A percentile compares a stretch with the other conserved stretches of the same genome.
phyloP scores from a whole-genome alignment of 495 filamentous ascomycete genomes.

The Podospora australis region DNA sequence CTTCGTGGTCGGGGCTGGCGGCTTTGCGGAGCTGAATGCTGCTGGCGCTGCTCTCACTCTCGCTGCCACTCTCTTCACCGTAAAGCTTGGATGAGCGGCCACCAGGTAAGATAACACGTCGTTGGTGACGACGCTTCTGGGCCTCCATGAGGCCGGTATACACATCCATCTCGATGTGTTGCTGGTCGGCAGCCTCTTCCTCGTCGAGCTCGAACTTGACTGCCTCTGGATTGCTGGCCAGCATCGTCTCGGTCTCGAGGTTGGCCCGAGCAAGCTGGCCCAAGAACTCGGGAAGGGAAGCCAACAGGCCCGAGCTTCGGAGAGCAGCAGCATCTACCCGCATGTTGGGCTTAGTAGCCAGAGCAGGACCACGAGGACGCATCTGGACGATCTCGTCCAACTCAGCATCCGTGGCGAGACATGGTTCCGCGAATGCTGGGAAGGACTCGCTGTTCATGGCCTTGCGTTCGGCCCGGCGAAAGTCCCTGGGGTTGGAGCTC shows the following conservation, averaged over 20 bases:
- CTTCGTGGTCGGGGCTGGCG: neutral
- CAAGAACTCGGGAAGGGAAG: constrained; percentile 22
- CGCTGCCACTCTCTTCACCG: constrained; percentile 6
- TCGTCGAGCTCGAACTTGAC: constrained; percentile 19
- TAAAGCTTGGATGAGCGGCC: constrained; percentile 5
- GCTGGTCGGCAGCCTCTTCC: constrained; percentile 12
- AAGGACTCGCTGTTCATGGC: constrained; percentile 17
- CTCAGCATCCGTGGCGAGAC: constrained; percentile 18
- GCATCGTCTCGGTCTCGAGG: constrained; percentile 17
- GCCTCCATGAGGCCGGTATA: constrained; percentile 15
- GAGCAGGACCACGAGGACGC: constrained; percentile 2
- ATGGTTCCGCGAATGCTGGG: constrained; percentile 20
- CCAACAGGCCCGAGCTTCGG: constrained; percentile 16
- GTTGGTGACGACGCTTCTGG: constrained; percentile 12
- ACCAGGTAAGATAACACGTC: constrained; percentile 11
- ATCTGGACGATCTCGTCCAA: constrained; percentile 22
- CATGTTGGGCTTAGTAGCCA: constrained; percentile 14
- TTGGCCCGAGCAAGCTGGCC: constrained; percentile 23
- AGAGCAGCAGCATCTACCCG: constrained; percentile 21
- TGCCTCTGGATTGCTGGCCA: constrained; percentile 16
- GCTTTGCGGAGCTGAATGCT: neutral
- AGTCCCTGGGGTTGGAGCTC: constrained; percentile 6
- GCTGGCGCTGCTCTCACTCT: neutral
- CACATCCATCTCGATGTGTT: constrained; percentile 22
- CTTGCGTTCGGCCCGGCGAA: constrained; percentile 10